These are phyloP conservation scores for Stylosanthes scabra DNA, from an alignment of 331 rosid species.

Conservation along the genomic window DNA sequence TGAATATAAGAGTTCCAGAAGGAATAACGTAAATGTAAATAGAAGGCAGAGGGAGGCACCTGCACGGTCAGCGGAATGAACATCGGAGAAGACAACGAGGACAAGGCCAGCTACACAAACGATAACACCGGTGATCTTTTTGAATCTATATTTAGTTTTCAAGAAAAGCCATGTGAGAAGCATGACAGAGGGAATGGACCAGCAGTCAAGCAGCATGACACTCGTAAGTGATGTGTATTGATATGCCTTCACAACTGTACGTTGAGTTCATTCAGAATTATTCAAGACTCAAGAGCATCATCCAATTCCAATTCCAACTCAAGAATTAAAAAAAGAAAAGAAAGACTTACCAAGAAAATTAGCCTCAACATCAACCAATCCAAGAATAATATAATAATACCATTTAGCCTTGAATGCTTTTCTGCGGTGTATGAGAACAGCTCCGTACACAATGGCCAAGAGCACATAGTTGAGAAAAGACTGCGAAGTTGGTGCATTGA, in stretches of 20 bases:
- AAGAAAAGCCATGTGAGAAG: slow-evolving; percentile 86
- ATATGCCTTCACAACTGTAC: slow-evolving; percentile 88
- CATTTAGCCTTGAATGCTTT: slow-evolving; percentile 83
- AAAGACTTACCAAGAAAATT: slow-evolving; percentile 75
- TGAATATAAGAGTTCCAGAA: slow-evolving; percentile 41
- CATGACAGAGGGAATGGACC: slow-evolving; percentile 87
- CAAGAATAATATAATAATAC: slow-evolving; percentile 84
- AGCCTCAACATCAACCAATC: slow-evolving; percentile 92
- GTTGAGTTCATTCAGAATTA: slow-evolving; percentile 24
- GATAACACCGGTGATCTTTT: slow-evolving; percentile 70
- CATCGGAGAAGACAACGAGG: slow-evolving; percentile 82
- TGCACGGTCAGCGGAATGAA: slow-evolving; percentile 77
- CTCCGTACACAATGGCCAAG: slow-evolving; percentile 73
- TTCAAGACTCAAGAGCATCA: too few species aligned
- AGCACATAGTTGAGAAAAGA: slow-evolving; percentile 80
- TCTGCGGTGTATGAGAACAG: slow-evolving; percentile 53
- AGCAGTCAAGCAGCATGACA: slow-evolving; percentile 90
- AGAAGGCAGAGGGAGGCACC: slow-evolving; percentile 46
- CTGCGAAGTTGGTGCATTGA: slow-evolving; percentile 92
- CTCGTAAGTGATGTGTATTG: slow-evolving; percentile 94
- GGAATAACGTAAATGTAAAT: slow-evolving; percentile 12
- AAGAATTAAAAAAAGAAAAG: not conserved
- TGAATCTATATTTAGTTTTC: slow-evolving; percentile 77
- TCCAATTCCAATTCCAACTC: too few species aligned
- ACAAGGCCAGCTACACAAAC: slow-evolving; percentile 81